Conservation (phyloP, 495 filamentous ascomycete genomes). For the Corynascus novoguineensis region DNA sequence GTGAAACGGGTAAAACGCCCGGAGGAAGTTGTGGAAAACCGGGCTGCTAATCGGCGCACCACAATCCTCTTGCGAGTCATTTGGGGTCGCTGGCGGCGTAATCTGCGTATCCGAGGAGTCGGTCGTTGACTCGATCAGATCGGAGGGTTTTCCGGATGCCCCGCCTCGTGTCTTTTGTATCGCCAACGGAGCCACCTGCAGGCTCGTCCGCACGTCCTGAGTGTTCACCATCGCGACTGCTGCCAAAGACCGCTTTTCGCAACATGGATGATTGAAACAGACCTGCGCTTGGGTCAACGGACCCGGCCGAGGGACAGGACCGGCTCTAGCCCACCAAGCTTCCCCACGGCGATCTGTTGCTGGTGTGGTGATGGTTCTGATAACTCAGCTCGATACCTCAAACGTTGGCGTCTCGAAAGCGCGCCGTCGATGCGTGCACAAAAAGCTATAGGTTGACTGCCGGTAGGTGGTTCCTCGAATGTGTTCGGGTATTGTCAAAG, state of each 20-base stretch:
- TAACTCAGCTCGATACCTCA: no score
- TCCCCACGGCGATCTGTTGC: not conserved
- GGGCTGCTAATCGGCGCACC: constrained; percentile 26
- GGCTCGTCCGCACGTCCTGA: constrained; percentile 49
- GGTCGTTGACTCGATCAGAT: constrained; percentile 37
- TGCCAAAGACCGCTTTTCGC: constrained; percentile 23
- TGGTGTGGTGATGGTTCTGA: not conserved
- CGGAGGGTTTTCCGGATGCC: constrained; percentile 31
- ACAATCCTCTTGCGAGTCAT: constrained; percentile 54
- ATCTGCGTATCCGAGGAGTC: constrained; percentile 51
- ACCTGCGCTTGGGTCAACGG: constrained; percentile 12
- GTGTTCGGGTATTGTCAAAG: no score
- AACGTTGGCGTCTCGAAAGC: no score
- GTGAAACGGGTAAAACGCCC: constrained; percentile 93
- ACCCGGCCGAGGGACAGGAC: constrained; percentile 7
- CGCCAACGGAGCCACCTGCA: constrained; percentile 68
- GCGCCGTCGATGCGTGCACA: no score
- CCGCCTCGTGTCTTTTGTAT: constrained; percentile 55
- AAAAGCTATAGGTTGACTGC: not conserved
- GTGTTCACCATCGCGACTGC: constrained; percentile 50
- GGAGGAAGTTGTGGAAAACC: constrained; percentile 89
- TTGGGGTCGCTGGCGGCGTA: constrained; percentile 70
- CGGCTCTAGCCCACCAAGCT: not conserved
- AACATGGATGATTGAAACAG: constrained; percentile 34
- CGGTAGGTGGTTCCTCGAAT: no score